Evolutionary conservation across 2,329 filamentous ascomycete species (phyloP).

Genomic region (Lachnellula willkommii): DNA sequence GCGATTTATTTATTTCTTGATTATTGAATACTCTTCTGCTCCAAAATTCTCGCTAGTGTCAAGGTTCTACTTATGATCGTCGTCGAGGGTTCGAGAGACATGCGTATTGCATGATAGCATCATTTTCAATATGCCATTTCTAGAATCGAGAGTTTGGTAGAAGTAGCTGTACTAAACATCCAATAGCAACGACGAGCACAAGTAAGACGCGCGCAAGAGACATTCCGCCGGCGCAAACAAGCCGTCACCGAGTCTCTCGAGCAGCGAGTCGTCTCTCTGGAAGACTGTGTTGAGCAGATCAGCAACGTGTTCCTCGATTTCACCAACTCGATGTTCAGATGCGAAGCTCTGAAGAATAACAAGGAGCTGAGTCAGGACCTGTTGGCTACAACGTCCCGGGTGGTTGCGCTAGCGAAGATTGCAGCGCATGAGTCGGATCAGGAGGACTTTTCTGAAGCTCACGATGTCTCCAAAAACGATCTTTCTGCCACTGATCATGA

Average conservation of each 20-base stretch:
- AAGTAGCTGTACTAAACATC: neutral
- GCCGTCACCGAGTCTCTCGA: constrained; percentile 4
- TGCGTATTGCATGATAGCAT: too few species aligned
- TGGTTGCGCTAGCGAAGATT: constrained; percentile 3
- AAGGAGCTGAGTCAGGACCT: neutral
- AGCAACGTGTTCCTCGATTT: constrained; percentile 11
- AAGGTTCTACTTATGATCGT: too few species aligned
- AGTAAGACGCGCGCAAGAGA: constrained; percentile 8
- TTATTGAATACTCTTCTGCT: neutral
- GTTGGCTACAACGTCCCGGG: constrained; percentile 1
- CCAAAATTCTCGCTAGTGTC: neutral
- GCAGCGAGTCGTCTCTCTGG: constrained; percentile 1
- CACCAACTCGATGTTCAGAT: constrained; percentile 6
- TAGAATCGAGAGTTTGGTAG: too few species aligned
- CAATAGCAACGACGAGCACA: constrained; percentile 8
- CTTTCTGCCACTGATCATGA: neutral
- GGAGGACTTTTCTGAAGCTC: neutral
- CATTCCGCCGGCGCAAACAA: constrained; percentile 6
- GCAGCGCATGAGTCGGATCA: neutral
- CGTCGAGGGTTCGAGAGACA: too few species aligned
- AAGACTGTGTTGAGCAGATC: constrained; percentile 8
- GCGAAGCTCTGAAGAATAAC: neutral
- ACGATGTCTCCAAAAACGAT: neutral
- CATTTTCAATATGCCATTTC: too few species aligned
- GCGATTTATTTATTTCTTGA: neutral